Evolutionary conservation across 306 rosid species (phyloP).

Genomic region (Lithocarpus polystachyus): DNA sequence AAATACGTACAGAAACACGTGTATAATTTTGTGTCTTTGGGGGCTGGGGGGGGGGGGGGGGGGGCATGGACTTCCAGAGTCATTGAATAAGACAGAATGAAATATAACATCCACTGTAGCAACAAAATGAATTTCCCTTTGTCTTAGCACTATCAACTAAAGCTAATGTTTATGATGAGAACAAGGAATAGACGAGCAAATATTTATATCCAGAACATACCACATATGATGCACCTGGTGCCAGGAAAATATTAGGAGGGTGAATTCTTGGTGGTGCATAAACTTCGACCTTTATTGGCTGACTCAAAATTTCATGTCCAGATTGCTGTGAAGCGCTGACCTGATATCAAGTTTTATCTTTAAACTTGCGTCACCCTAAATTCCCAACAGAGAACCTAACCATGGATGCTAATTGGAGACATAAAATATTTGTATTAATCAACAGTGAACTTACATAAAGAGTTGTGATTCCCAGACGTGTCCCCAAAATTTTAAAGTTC

Average conservation of each 20-base stretch:
- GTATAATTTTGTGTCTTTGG: not conserved
- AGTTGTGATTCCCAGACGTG: conserved; percentile 73
- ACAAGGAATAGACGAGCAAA: conserved; percentile 2
- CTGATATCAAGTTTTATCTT: conserved; percentile 47
- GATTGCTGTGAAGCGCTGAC: conserved; percentile 64
- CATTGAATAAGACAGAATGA: conserved; percentile 1
- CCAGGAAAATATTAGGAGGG: conserved; percentile 67
- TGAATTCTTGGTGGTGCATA: conserved; percentile 74
- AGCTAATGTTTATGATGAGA: not conserved
- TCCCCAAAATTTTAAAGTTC: conserved; percentile 63
- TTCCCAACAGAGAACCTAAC: conserved; percentile 15
- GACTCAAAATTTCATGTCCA: conserved; percentile 64
- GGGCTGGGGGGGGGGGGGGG: not conserved
- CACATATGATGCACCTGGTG: conserved; percentile 84
- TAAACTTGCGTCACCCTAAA: conserved; percentile 20
- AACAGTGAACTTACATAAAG: conserved; percentile 60
- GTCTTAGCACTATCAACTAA: not conserved
- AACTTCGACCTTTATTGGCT: conserved; percentile 79
- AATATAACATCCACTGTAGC: not conserved
- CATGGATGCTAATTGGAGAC: conserved; percentile 17
- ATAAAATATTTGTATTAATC: not conserved
- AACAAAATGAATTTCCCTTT: not conserved
- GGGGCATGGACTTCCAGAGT: not conserved
- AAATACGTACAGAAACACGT: not conserved
- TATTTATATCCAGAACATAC: conserved; percentile 39